These are phyloP conservation scores for Mortierella hygrophila DNA, from an alignment of 192 early-diverging fungal species.

Conservation along the genomic window DNA sequence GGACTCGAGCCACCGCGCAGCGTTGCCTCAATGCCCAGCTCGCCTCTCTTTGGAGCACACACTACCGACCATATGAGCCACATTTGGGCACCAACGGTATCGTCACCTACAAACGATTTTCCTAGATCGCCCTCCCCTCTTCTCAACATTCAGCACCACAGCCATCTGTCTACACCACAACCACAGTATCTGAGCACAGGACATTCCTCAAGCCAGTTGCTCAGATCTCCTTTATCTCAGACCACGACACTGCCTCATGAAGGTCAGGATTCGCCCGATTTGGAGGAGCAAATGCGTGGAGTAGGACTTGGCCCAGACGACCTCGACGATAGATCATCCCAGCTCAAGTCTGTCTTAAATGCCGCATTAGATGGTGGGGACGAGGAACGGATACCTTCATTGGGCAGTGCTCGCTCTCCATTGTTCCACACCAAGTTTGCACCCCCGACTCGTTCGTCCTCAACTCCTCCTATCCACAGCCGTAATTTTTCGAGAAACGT, in stretches of 20 bases:
- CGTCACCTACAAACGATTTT: constrained; percentile 61
- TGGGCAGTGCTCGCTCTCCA: constrained; percentile 43
- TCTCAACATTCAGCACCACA: constrained; percentile 60
- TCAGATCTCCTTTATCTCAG: constrained; percentile 46
- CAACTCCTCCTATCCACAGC: constrained; percentile 73
- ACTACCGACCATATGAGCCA: constrained; percentile 54
- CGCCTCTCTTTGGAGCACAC: constrained; percentile 44
- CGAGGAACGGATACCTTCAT: constrained; percentile 60
- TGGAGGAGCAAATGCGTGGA: constrained; percentile 53
- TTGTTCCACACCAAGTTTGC: constrained; percentile 57
- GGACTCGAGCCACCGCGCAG: constrained; percentile 35
- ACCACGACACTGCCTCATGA: constrained; percentile 47
- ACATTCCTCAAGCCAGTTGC: constrained; percentile 47
- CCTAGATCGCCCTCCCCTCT: constrained; percentile 70
- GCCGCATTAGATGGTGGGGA: constrained; percentile 73
- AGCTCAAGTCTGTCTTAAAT: constrained; percentile 69
- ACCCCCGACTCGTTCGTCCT: constrained; percentile 73
- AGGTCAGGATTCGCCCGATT: constrained; percentile 51
- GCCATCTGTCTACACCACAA: constrained; percentile 45
- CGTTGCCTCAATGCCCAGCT: constrained; percentile 55
- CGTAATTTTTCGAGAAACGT: constrained; percentile 62
- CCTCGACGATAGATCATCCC: constrained; percentile 49
- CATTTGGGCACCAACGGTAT: constrained; percentile 50
- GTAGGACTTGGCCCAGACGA: constrained; percentile 33
- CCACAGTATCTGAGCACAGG: constrained; percentile 50